Evolutionary conservation across 1,284 basidiomycete genomes (phyloP), one percentile per base, ranked within the genome.

Genomic region (Singerocomus rubriflavus): DNA sequence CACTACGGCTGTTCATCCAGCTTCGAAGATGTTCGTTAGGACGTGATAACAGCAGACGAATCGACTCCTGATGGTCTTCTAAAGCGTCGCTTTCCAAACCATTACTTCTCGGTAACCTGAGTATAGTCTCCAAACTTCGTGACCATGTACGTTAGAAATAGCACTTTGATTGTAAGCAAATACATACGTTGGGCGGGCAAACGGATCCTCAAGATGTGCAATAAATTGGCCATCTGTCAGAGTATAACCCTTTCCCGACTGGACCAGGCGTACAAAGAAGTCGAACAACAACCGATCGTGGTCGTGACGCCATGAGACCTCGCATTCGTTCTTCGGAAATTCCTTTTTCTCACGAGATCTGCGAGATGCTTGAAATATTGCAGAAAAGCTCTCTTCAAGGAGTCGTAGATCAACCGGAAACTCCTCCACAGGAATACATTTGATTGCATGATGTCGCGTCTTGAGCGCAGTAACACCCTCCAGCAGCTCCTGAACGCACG

Each of bases 231-330:
- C 16, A 13, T 35, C 30, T 1, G 7, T 9, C 9, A 16, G 16
- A 12, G n/a, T 7, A 17, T 37, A 31, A 17, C n/a, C 32, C 14
- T 51, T 8, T 6, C 14, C 12, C 27, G 10, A 27, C n/a, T 44
- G 32, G 7, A 56, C 5, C 0, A 52, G 53, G 4, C 53, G 53
- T 13, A 44, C 36, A 31, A 55, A 55, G 14, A 55, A 56, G 26
- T 54, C 53, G 1, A 45, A 54, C n/a, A 54, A 27, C 13, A 54
- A 35, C 1, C 52, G 52, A 21, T 55, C 53, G 6, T 55, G 53
- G 40, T 56, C 53, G 43, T 55, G 45, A 5, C 53, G 46, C 53
- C 46, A 54, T 16, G 46, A 40, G 0, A 10, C 32, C 40, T 54
- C 53, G 8, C 16, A 37, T 3, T 37, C 10, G 8, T n/a, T 13